Percentiles rank a stretch among this genome's conserved stretches.
Conservation (phyloP, 1,139 yeast species). For the Geotrichum candidum region DNA sequence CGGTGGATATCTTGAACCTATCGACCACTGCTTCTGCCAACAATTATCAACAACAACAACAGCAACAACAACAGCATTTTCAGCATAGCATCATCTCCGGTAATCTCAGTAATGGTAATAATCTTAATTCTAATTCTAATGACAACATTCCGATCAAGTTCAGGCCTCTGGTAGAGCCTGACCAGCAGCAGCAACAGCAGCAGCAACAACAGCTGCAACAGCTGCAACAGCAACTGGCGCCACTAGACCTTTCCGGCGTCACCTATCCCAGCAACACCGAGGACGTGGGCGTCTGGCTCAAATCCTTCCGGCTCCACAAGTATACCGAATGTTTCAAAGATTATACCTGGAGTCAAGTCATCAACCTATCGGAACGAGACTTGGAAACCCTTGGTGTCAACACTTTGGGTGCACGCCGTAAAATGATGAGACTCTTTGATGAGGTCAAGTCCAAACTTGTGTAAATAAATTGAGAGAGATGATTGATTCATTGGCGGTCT, state of each 20-base stretch:
- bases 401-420: constrained; percentile 92
- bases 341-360: constrained; percentile 71
- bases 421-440: constrained; percentile 84
- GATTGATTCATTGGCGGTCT: too few species aligned
- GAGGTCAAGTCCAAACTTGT: constrained; percentile 49
- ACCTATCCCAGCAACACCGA: constrained; percentile 24
- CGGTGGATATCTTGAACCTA: constrained; percentile 23
- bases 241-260: background rate
- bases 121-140: background rate
- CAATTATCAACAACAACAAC: background rate
- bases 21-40: background rate
- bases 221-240: constrained; percentile 4
- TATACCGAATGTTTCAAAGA: constrained; percentile 80
- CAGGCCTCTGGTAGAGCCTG: background rate
- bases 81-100: background rate
- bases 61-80: background rate
- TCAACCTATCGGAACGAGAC: constrained; percentile 61
- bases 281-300: constrained; percentile 90
- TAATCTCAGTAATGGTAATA: background rate
- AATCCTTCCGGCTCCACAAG: constrained; percentile 82
- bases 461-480: background rate
- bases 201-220: constrained; percentile 2
- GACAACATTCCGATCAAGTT: constrained; percentile 3
- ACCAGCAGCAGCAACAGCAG: background rate
- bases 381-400: constrained; percentile 77